These are phyloP conservation scores for Rubia tinctorum DNA, from an alignment of 305 asterid species.

Conservation along the genomic window DNA sequence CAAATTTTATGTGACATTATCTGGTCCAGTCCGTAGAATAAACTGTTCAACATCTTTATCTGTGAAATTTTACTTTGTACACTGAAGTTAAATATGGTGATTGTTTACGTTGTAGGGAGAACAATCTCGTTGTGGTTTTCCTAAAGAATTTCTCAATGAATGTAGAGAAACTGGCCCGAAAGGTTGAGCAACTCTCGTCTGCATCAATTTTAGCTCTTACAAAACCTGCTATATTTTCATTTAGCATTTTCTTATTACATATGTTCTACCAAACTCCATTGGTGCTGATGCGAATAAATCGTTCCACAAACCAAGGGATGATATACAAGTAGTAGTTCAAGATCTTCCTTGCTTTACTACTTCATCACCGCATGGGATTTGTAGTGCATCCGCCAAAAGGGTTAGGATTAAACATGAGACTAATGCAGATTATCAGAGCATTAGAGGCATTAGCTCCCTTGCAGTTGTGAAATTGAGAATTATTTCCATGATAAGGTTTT, in stretches of 20 bases:
- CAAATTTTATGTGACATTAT: background rate
- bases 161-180: conserved; percentile 84
- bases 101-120: conserved; percentile 66
- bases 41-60: background rate
- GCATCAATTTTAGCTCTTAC: conserved; percentile 9
- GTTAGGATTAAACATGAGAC: conserved; percentile 5
- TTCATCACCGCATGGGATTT: conserved; percentile 9
- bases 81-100: conserved; percentile 18
- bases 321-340: conserved; percentile 23
- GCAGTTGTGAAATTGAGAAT: conserved; percentile 15
- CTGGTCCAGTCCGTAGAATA: background rate
- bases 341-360: conserved; percentile 30
- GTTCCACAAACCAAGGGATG: conserved; percentile 8
- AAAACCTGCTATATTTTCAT: conserved; percentile 7
- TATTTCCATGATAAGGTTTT: conserved; percentile 10
- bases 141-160: conserved; percentile 83
- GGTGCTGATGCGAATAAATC: conserved; percentile 17
- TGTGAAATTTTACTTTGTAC: background rate
- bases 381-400: conserved; percentile 14
- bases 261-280: conserved; percentile 1
- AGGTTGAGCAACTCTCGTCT: conserved; percentile 44
- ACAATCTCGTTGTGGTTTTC: conserved; percentile 99
- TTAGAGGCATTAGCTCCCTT: conserved; percentile 20
- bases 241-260: background rate
- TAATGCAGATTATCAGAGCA: conserved; percentile 16